Percentiles rank a stretch among this genome's conserved stretches.
Evolutionary conservation across 2,329 filamentous ascomycete genomes (phyloP).

Genomic region (Sclerotinia trifoliorum): DNA sequence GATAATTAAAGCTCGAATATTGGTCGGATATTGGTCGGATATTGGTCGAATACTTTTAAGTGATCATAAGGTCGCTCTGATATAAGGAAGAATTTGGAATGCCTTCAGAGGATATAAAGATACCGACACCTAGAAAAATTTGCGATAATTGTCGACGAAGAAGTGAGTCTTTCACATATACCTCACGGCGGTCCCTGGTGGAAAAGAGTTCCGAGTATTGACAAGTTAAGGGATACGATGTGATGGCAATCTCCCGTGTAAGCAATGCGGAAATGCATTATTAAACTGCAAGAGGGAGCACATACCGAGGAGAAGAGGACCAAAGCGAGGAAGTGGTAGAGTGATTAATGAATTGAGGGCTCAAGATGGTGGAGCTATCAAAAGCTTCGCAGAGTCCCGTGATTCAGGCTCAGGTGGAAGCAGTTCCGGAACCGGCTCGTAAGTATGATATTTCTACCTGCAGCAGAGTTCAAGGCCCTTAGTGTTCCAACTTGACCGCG

Average conservation of each 20-base stretch:
- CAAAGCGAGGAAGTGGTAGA: conserved; percentile 60
- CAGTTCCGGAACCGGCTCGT: conserved; percentile 32
- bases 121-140: conserved; percentile 41
- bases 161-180: conserved; percentile 39
- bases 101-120: conserved; percentile 33
- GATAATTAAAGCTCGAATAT: conserved; percentile 35
- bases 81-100: conserved; percentile 29
- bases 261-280: conserved; percentile 58
- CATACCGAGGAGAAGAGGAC: conserved; percentile 62
- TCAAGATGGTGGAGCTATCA: conserved; percentile 45
- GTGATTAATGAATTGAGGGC: conserved; percentile 61
- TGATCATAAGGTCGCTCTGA: conserved; percentile 13
- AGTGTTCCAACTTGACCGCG: background rate
- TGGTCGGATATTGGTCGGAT: conserved; percentile 20
- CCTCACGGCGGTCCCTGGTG: background rate
- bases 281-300: conserved; percentile 64
- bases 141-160: conserved; percentile 49
- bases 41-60: conserved; percentile 20
- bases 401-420: conserved; percentile 27
- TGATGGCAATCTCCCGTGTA: conserved; percentile 53
- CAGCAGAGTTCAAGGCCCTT: background rate
- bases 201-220: conserved; percentile 6
- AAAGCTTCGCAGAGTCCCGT: conserved; percentile 39
- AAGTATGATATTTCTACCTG: conserved; percentile 20
- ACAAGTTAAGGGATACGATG: conserved; percentile 45